Conservation (phyloP, 1,284 basidiomycete genomes). For the Fistulina hepatica region DNA sequence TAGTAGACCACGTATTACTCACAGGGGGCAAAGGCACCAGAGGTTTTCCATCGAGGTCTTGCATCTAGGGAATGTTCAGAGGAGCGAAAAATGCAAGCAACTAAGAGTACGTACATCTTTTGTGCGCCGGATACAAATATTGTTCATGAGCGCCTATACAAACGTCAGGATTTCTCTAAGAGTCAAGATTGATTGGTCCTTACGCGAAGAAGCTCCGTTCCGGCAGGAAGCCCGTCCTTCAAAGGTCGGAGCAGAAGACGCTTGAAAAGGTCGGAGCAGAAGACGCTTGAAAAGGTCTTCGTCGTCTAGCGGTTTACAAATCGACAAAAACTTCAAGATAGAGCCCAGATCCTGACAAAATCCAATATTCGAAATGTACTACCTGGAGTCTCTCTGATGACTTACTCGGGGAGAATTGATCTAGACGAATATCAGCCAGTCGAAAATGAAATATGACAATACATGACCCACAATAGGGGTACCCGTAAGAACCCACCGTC, state of each 20-base stretch:
- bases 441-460: neutral
- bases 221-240: slow-evolving; percentile 51
- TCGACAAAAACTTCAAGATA: slow-evolving; percentile 67
- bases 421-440: slow-evolving; percentile 25
- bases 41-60: slow-evolving; percentile 62
- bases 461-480: slow-evolving; percentile 67
- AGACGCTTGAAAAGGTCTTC: slow-evolving; percentile 72
- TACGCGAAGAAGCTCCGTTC: slow-evolving; percentile 64
- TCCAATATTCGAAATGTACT: neutral
- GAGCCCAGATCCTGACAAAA: slow-evolving; percentile 68
- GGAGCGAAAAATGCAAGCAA: neutral
- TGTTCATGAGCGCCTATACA: slow-evolving; percentile 67
- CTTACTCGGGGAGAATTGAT: slow-evolving; percentile 68
- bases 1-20: slow-evolving; percentile 11
- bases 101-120: slow-evolving; percentile 54
- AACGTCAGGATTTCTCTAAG: slow-evolving; percentile 8
- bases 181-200: slow-evolving; percentile 15
- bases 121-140: slow-evolving; percentile 75
- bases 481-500: slow-evolving; percentile 74
- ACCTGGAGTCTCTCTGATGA: slow-evolving; percentile 1
- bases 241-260: slow-evolving; percentile 63
- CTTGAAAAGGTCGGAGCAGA: slow-evolving; percentile 70
- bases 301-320: slow-evolving; percentile 75
- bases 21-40: slow-evolving; percentile 72
- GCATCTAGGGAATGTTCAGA: slow-evolving; percentile 46